Base-by-base conservation (phyloP, 345 rosid species). In the Mangifera indica region DNA sequence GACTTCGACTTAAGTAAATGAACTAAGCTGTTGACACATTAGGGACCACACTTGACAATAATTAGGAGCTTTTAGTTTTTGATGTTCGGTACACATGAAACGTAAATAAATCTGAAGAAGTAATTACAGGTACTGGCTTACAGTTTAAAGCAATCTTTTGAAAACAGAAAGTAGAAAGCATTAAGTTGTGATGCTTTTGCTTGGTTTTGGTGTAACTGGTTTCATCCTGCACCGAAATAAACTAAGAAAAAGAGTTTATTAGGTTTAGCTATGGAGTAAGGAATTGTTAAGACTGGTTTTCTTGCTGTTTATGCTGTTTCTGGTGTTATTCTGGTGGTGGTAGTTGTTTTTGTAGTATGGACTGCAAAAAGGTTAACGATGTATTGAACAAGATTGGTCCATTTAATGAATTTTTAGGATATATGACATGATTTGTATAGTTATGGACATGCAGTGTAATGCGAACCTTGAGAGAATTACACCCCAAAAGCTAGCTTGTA, bases 201-300 rank as follows among this genome's bases (percentile, higher is more conserved):
- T 69, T n/a, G 44, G 34, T 61, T 58, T 44, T 59, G 51, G 57
- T 17, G 45, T n/a, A 20, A 7, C 18, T 69, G 13, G 21, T 13
- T 68, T 55, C 53, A 56, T 10, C 37, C 15, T 68, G 51, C 34
- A 22, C 7, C 32, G 71, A 45, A 55, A 69, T 57, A 42, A 57
- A 9, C 55, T 42, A 25, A 40, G 64, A 69, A 29, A 10, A 42
- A 29, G 70, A 52, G n/a, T 29, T 26, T 49, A 22, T 10, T 48
- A 22, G 44, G 5, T 18, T 2, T 44, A 24, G 18, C 25, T 29
- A 67, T 29, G 53, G 45, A 63, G 11, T 7, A 4, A 46, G 55
- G 55, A 45, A n/a, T 32, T 45, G 25, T 64, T 15, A 15, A 45
- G 37, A 14, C 29, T 64, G 40, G 26, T 48, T 17, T 25, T 65